Conservation (phyloP, 805 yeast species). For the Saccharomycopsis malanga region DNA sequence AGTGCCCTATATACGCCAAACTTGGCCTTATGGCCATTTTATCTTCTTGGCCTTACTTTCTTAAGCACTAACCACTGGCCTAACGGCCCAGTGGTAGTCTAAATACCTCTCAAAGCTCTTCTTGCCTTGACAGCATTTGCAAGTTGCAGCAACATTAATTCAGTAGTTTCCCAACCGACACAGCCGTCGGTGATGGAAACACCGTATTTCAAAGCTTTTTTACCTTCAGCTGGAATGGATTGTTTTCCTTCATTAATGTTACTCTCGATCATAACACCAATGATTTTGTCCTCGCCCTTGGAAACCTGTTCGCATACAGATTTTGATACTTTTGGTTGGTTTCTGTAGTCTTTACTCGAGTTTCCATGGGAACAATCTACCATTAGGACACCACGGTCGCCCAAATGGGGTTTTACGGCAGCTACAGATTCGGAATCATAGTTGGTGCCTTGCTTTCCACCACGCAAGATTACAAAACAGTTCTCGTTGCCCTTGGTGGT, state of each 20-base stretch:
- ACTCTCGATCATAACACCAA: conserved; percentile 97
- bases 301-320: conserved; percentile 72
- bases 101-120: conserved; percentile 42
- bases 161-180: conserved; percentile 85
- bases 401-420: conserved; percentile 40
- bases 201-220: conserved; percentile 75
- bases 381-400: conserved; percentile 50
- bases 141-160: conserved; percentile 56
- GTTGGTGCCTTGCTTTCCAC: conserved; percentile 92
- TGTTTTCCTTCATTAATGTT: conserved; percentile 91
- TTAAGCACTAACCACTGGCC: too few species aligned
- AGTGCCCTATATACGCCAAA: too few species aligned
- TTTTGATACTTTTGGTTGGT: conserved; percentile 86
- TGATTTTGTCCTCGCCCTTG: conserved; percentile 65
- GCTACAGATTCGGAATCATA: conserved; percentile 70
- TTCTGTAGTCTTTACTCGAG: conserved; percentile 81
- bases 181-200: conserved; percentile 97
- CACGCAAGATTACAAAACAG: conserved; percentile 87
- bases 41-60: too few species aligned
- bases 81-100: too few species aligned
- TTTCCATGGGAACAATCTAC: conserved; percentile 97
- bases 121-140: conserved; percentile 77
- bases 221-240: conserved; percentile 76
- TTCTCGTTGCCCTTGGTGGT: conserved; percentile 92
- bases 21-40: too few species aligned